Evolutionary conservation across 208 protist species (phyloP).

Genomic region (Leishmania amazonensis): DNA sequence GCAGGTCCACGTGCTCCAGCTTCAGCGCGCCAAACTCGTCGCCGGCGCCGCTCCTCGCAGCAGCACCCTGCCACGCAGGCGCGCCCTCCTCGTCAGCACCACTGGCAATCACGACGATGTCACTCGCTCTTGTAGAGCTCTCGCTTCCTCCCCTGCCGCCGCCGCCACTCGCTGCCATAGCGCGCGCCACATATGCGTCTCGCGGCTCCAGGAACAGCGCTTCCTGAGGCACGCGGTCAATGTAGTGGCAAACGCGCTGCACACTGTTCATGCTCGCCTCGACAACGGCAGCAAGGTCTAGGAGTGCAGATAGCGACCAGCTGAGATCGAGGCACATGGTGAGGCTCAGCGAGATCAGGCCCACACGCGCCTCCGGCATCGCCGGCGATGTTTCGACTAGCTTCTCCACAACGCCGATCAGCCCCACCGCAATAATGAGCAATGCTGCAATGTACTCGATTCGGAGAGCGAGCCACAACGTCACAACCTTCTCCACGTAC

Average conservation of each 20-base stretch:
- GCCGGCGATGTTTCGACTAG: slow-evolving; percentile 7
- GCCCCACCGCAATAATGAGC: slow-evolving; percentile 36
- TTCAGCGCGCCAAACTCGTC: slow-evolving; percentile 33
- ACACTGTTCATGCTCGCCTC: slow-evolving; percentile 81
- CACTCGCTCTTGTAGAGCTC: background rate
- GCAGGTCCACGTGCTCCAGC: slow-evolving; percentile 69
- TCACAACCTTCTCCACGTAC: slow-evolving; percentile 49
- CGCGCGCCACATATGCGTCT: slow-evolving; percentile 10
- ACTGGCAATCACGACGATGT: background rate
- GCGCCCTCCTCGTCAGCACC: background rate
- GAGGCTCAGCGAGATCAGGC: slow-evolving; percentile 72
- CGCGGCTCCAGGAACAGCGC: slow-evolving; percentile 34
- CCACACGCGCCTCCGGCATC: slow-evolving; percentile 35
- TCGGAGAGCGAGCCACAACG: slow-evolving; percentile 89
- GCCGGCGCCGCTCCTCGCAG: background rate
- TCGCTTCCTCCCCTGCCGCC: background rate
- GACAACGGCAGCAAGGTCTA: slow-evolving; percentile 34
- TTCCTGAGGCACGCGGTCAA: slow-evolving; percentile 46
- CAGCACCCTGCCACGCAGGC: background rate
- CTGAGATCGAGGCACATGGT: slow-evolving; percentile 64
- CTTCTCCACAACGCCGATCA: slow-evolving; percentile 54
- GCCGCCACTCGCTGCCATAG: background rate
- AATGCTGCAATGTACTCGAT: slow-evolving; percentile 81
- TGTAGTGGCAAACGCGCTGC: slow-evolving; percentile 75
- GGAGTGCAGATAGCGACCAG: slow-evolving; percentile 39